A percentile compares a stretch with the other conserved stretches of the same genome.
phyloP scores from a whole-genome alignment of 2,329 filamentous ascomycete species.

The Fusarium virguliforme region DNA sequence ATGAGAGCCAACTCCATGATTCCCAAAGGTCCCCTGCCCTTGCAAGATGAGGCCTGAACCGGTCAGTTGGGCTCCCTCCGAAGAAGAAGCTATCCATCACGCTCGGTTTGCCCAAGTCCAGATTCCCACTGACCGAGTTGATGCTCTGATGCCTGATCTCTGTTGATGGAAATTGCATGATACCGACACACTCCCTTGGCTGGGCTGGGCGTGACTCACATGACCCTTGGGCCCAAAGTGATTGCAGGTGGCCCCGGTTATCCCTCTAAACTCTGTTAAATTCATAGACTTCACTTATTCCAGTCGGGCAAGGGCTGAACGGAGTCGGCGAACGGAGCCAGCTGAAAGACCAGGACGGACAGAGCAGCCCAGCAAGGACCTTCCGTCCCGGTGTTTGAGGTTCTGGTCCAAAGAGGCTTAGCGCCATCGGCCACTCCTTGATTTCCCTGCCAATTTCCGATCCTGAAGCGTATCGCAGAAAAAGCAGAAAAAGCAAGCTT shows the following conservation, averaged over 20 bases:
- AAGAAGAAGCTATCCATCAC: background rate
- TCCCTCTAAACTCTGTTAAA: constrained; percentile 17
- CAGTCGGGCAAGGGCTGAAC: constrained; percentile 17
- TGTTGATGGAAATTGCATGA: constrained; percentile 9
- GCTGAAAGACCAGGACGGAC: constrained; percentile 5
- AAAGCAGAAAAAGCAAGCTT: constrained; percentile 9
- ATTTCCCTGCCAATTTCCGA: constrained; percentile 51
- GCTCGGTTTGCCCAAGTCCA: background rate
- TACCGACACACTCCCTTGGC: constrained; percentile 11
- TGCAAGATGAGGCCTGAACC: constrained; percentile 48
- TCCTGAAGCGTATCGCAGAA: constrained; percentile 26
- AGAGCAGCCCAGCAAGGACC: constrained; percentile 6
- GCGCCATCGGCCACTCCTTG: constrained; percentile 47
- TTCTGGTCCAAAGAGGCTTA: constrained; percentile 32
- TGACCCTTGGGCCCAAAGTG: constrained; percentile 11
- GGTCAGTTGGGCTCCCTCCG: constrained; percentile 44
- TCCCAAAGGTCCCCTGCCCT: constrained; percentile 39
- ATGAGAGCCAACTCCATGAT: constrained; percentile 9
- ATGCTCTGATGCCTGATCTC: constrained; percentile 20
- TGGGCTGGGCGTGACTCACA: constrained; percentile 14
- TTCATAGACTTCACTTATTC: constrained; percentile 1
- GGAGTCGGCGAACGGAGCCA: constrained; percentile 28
- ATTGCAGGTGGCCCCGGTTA: constrained; percentile 4
- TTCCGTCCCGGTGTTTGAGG: constrained; percentile 43
- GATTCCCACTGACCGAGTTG: constrained; percentile 5